These are phyloP conservation scores for Phoma sp. DNA, from an alignment of 2,329 filamentous ascomycete species.

Conservation along the genomic window DNA sequence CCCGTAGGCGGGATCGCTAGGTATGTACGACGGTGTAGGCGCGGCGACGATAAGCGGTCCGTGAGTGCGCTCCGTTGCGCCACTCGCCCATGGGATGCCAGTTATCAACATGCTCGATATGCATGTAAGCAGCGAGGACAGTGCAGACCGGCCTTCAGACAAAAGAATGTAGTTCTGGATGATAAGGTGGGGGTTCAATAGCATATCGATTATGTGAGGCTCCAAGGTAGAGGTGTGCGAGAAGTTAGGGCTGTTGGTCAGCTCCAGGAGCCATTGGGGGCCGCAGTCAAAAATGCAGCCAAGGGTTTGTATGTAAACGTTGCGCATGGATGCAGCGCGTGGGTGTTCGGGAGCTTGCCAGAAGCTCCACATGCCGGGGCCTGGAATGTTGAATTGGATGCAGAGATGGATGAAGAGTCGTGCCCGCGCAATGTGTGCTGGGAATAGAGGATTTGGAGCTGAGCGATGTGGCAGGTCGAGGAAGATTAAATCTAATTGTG, in stretches of 20 bases:
- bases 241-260: slow-evolving; percentile 37
- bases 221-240: slow-evolving; percentile 17
- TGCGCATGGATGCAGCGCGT: slow-evolving; percentile 47
- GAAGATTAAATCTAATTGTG: slow-evolving; percentile 50
- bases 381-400: slow-evolving; percentile 32
- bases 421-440: slow-evolving; percentile 38
- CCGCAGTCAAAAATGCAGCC: slow-evolving; percentile 51
- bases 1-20: not conserved
- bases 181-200: slow-evolving; percentile 43
- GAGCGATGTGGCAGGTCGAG: slow-evolving; percentile 41
- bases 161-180: slow-evolving; percentile 46
- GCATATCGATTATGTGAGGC: slow-evolving; percentile 28
- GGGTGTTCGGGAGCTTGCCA: slow-evolving; percentile 38
- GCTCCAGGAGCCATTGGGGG: slow-evolving; percentile 47
- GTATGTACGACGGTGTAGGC: slow-evolving; percentile 14
- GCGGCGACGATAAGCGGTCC: slow-evolving; percentile 38
- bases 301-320: slow-evolving; percentile 51
- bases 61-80: slow-evolving; percentile 37
- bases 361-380: slow-evolving; percentile 33
- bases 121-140: slow-evolving; percentile 27
- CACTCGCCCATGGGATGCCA: slow-evolving; percentile 42
- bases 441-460: slow-evolving; percentile 36
- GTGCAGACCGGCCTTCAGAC: slow-evolving; percentile 25
- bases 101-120: slow-evolving; percentile 32
- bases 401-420: slow-evolving; percentile 45